phyloP scores from a whole-genome alignment of 202 grass and related monocot species.

The Setaria italica region DNA sequence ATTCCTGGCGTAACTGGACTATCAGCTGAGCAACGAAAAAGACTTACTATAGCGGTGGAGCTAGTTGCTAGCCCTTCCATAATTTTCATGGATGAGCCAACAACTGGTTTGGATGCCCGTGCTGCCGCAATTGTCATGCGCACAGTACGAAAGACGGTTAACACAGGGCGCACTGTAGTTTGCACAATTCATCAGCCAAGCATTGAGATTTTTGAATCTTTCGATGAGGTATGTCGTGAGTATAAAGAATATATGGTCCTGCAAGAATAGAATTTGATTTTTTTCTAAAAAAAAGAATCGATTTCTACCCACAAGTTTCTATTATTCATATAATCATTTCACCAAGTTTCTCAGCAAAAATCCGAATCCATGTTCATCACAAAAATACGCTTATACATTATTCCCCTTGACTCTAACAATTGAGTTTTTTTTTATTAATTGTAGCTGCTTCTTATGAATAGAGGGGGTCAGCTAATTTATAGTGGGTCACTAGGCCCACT shows the following conservation, averaged over 20 bases:
- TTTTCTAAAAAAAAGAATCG: neutral
- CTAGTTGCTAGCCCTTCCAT: neutral
- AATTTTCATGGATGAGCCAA: slow-evolving; percentile 13
- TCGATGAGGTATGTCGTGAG: neutral
- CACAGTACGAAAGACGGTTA: neutral
- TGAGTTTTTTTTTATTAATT: neutral
- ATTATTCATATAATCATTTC: neutral
- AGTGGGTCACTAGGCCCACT: slow-evolving; percentile 68
- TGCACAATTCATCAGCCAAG: slow-evolving; percentile 19
- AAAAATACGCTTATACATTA: neutral
- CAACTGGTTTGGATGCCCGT: neutral
- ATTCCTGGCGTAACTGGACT: neutral
- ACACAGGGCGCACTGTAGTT: neutral
- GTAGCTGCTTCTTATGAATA: slow-evolving; percentile 94
- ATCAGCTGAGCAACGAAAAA: neutral
- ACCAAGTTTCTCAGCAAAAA: neutral
- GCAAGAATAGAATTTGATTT: neutral
- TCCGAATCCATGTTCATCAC: neutral
- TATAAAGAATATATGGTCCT: neutral
- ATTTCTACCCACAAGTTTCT: neutral
- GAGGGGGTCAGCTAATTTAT: slow-evolving; percentile 81
- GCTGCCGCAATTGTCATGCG: slow-evolving; percentile 9
- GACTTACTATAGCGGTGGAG: neutral
- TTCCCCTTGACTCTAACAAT: neutral
- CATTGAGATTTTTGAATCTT: neutral